Percentiles rank a stretch among this genome's conserved stretches.
Evolutionary conservation across 129 eudicot genomes (phyloP).

Genomic region (Artemisia tridentata): DNA sequence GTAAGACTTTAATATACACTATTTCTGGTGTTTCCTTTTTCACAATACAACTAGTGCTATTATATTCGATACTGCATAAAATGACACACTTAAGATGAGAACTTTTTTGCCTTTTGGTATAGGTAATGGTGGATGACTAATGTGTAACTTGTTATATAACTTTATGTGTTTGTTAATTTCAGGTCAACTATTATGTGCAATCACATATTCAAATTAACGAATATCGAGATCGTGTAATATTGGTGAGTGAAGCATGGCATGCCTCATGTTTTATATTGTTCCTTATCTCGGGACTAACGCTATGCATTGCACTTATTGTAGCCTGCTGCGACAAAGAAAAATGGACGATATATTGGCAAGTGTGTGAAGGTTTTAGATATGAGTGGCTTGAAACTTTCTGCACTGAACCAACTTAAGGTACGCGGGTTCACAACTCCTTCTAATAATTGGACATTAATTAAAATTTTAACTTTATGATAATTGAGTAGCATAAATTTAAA

Average conservation of each 20-base stretch:
- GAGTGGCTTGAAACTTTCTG: conserved; percentile 68
- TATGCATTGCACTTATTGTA: conserved; percentile 22
- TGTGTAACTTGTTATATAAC: neutral
- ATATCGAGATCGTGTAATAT: conserved; percentile 60
- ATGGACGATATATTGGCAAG: conserved; percentile 51
- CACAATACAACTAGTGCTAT: conserved; percentile 5
- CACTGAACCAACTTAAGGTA: conserved; percentile 60
- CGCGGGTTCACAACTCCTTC: neutral
- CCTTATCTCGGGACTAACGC: conserved; percentile 11
- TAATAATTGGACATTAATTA: neutral
- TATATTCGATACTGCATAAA: neutral
- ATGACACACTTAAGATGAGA: neutral
- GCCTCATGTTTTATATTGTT: conserved; percentile 3
- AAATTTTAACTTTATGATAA: neutral
- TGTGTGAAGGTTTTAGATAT: conserved; percentile 65
- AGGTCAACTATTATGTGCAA: conserved; percentile 69
- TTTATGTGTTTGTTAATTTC: conserved; percentile 4
- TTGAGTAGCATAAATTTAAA: neutral
- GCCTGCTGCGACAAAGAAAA: conserved; percentile 60
- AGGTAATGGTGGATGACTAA: neutral
- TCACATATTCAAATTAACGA: conserved; percentile 74
- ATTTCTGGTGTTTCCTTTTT: conserved; percentile 10
- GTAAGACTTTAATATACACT: conserved; percentile 37
- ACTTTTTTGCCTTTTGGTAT: neutral
- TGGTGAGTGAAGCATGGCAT: conserved; percentile 43